Base-by-base conservation (phyloP, 1,284 basidiomycete species). In the Trichosporon faecale region DNA sequence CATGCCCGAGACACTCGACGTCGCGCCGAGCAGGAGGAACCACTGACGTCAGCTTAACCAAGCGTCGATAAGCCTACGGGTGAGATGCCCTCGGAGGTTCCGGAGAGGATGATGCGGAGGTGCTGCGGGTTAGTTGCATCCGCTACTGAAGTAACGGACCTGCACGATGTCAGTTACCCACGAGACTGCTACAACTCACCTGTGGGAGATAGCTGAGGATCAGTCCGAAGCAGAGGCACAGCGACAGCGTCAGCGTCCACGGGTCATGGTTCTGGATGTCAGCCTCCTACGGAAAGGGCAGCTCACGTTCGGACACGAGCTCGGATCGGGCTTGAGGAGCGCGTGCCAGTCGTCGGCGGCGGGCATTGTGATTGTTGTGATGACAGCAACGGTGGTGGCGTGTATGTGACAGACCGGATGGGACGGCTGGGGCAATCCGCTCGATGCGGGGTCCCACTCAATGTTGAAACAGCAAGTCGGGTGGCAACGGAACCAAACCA, bases 21-120 rank as follows among this genome's bases (percentile, higher is more conserved):
- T 96, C 69, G 92, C 91, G 11, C 97, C 97, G 0, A 98, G 87
- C 2, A 98, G 86, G n/a, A 98, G 85, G 80, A 93, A 99, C 89
- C 92, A 92, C 66, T 84, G 69, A 12, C 0, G 64, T 75, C 70
- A 55, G 70, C 66, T 66, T 67, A 8, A 3, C n/a, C n/a, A n/a
- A n/a, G n/a, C n/a, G 6, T 71, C 25, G n/a, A 63, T 11, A 9
- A 44, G 67, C 79, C 70, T 63, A 81, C 80, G 3, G 94, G 93
- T 71, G 92, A 94, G 73, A 97, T 89, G 0, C 95, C 95, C 75
- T 95, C 89, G 0, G 93, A 95, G 0, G 93, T 91, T 52, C 88
- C 87, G 60, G 89, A 87, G 66, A 84, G 83, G 76, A 82, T 76
- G 37, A 82, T 82, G 3, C 78, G 75, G 29, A 78, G 52, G 66